Evolutionary conservation across 345 rosid genomes (phyloP).

Genomic region (Lenwebbia sp.): DNA sequence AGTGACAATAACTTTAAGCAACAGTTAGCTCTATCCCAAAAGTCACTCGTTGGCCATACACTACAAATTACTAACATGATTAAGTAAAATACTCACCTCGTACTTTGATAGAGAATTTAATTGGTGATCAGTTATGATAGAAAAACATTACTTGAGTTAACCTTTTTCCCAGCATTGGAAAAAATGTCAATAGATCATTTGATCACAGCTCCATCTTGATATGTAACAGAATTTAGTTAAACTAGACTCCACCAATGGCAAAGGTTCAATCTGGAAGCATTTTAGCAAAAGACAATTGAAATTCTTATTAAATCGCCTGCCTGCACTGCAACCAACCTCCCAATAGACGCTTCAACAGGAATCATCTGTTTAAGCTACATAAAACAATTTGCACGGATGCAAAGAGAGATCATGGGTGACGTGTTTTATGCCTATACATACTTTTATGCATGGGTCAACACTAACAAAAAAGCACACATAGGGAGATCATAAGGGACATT

Average conservation of each 20-base stretch:
- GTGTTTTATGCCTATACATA: not conserved
- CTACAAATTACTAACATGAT: not conserved
- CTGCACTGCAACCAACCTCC: not conserved
- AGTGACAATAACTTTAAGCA: not conserved
- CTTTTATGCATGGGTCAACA: not conserved
- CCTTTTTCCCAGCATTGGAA: not conserved
- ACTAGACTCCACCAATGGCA: not conserved
- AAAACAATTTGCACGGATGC: not conserved
- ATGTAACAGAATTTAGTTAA: not conserved
- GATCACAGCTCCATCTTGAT: not conserved
- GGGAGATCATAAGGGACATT: not conserved
- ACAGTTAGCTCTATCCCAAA: not conserved
- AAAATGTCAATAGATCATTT: not conserved
- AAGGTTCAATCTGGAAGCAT: not conserved
- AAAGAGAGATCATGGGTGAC: not conserved
- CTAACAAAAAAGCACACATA: not conserved
- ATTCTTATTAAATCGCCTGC: not conserved
- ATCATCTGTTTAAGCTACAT: not conserved
- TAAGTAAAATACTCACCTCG: not conserved
- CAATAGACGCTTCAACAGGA: not conserved
- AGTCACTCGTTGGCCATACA: not conserved
- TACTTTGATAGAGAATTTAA: not conserved
- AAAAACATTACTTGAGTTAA: not conserved
- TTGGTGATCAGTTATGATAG: not conserved
- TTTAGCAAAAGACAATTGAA: not conserved